Evolutionary conservation across 1,284 basidiomycete species (phyloP).

Genomic region (Melampsora americana): DNA sequence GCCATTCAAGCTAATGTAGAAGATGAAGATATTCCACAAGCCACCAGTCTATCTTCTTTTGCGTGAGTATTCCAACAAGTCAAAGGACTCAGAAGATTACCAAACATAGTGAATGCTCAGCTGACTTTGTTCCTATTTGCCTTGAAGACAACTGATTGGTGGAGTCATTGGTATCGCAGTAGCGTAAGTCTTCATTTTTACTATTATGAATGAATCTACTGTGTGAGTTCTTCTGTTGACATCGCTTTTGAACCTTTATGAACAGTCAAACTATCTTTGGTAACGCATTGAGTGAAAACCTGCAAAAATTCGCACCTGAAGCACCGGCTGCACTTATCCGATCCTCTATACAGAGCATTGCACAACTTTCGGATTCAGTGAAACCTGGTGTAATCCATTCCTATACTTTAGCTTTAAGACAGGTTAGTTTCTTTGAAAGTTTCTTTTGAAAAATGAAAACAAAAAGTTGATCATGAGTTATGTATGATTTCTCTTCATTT

Average conservation of each 20-base stretch:
- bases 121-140: not conserved
- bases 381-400: constrained; percentile 1
- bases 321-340: not conserved
- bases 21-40: not conserved
- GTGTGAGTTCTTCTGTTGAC: not conserved
- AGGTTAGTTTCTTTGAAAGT: not conserved
- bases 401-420: not conserved
- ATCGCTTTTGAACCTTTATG: not conserved
- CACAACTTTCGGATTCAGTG: not conserved
- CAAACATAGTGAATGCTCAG: not conserved
- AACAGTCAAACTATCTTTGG: constrained; percentile 6
- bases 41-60: not conserved
- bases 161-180: not conserved
- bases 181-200: not conserved
- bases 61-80: not conserved
- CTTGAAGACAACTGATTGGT: not conserved
- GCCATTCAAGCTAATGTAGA: constrained; percentile 1
- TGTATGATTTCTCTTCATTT: too few relatives aligned
- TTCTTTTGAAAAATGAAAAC: too few relatives aligned
- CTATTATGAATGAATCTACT: not conserved
- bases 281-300: not conserved
- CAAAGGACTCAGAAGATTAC: too few relatives aligned
- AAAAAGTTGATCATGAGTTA: too few relatives aligned
- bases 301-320: not conserved
- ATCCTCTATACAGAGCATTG: not conserved